These are phyloP conservation scores for Trypanosoma melophagium DNA, from an alignment of 208 protist genomes.

Conservation along the genomic window DNA sequence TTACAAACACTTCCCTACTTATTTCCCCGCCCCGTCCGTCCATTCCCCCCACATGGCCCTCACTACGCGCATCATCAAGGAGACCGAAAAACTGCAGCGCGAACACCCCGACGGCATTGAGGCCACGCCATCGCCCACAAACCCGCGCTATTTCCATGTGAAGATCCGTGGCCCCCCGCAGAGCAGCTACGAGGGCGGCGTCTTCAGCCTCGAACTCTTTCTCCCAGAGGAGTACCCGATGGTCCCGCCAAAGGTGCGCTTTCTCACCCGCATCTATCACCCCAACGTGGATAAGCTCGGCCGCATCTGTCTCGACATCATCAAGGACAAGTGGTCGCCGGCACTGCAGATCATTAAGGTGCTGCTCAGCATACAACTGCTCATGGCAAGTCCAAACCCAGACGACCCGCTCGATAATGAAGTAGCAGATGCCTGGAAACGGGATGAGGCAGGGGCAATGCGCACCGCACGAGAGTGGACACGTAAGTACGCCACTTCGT, in stretches of 20 bases:
- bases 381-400: slow-evolving; percentile 99
- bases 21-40: too few relatives aligned
- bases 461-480: slow-evolving; percentile 83
- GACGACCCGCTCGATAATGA: slow-evolving; percentile 99
- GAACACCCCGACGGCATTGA: slow-evolving; percentile 87
- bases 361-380: slow-evolving; percentile 99
- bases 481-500: slow-evolving; percentile 54
- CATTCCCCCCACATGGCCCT: slow-evolving; percentile 45
- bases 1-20: slow-evolving; percentile 3
- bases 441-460: slow-evolving; percentile 67
- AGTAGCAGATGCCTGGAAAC: slow-evolving; percentile 94
- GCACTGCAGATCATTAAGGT: slow-evolving; percentile 99
- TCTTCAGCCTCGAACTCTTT: slow-evolving; percentile 86
- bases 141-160: slow-evolving; percentile 89
- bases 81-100: slow-evolving; percentile 89
- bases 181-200: slow-evolving; percentile 88
- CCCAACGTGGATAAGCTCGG: slow-evolving; percentile 99
- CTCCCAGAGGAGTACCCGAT: slow-evolving; percentile 93
- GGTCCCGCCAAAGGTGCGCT: slow-evolving; percentile 98
- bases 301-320: slow-evolving; percentile 99
- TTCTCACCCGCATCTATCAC: slow-evolving; percentile 99
- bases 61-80: slow-evolving; percentile 87
- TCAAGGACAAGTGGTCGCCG: slow-evolving; percentile 99
- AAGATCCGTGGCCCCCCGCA: slow-evolving; percentile 86
- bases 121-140: slow-evolving; percentile 74